A percentile compares a stretch with the other conserved stretches of the same genome.
These are phyloP conservation scores for Teunomyces kruisii DNA, from an alignment of 805 yeast species.

Conservation along the genomic window DNA sequence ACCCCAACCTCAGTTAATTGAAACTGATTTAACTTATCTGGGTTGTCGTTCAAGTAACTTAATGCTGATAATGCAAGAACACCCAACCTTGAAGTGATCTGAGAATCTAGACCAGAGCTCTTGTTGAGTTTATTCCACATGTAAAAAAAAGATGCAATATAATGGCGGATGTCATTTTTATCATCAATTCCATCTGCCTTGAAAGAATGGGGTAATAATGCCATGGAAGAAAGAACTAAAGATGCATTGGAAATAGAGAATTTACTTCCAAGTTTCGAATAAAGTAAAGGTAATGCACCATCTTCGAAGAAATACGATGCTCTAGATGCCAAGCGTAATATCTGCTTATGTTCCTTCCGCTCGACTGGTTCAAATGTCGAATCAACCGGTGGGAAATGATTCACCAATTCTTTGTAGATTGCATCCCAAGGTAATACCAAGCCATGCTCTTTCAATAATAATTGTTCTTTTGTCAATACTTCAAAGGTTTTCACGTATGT, in stretches of 20 bases:
- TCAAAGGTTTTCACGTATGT: constrained; percentile 64
- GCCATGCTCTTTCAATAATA: constrained; percentile 38
- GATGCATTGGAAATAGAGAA: constrained; percentile 56
- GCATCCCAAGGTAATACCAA: constrained; percentile 53
- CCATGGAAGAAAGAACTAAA: constrained; percentile 50
- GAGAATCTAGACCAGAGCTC: constrained; percentile 56
- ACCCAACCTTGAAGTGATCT: constrained; percentile 64
- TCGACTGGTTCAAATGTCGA: constrained; percentile 44
- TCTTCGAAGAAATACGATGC: constrained; percentile 56
- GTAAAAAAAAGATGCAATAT: constrained; percentile 66
- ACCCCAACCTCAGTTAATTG: constrained; percentile 58
- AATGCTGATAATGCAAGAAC: constrained; percentile 54
- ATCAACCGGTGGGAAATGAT: constrained; percentile 32
- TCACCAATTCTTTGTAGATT: constrained; percentile 35
- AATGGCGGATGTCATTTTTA: constrained; percentile 47
- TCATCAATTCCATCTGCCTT: constrained; percentile 27
- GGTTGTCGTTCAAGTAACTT: constrained; percentile 22
- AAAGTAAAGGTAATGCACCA: constrained; percentile 48
- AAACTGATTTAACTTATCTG: constrained; percentile 15
- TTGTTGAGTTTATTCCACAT: constrained; percentile 63
- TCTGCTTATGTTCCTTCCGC: constrained; percentile 46
- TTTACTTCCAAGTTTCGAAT: constrained; percentile 50
- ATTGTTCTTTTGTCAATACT: constrained; percentile 46
- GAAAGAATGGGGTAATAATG: constrained; percentile 51
- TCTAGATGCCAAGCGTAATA: constrained; percentile 52